These are phyloP conservation scores for Ramaria sp. DNA, from an alignment of 768 basidiomycete species.

Conservation along the genomic window DNA sequence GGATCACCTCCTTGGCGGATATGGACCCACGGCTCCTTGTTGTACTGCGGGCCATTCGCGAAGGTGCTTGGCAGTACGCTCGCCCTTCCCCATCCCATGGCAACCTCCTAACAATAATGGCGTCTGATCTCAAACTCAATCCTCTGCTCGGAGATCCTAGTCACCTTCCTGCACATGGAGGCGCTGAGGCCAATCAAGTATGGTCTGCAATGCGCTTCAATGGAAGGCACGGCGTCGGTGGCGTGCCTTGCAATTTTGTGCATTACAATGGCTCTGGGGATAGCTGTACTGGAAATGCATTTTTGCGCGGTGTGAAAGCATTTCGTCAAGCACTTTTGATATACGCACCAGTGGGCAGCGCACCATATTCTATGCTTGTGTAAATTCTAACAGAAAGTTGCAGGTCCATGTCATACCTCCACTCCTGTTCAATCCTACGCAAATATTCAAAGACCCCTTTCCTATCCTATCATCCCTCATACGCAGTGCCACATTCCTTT, in stretches of 20 bases:
- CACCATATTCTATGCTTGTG: neutral
- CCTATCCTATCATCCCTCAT: conserved; percentile 28
- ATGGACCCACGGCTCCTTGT: conserved; percentile 50
- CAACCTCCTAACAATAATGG: conserved; percentile 33
- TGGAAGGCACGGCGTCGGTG: conserved; percentile 47
- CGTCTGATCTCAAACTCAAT: conserved; percentile 48
- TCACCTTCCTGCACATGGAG: conserved; percentile 53
- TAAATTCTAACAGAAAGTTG: neutral
- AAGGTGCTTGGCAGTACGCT: conserved; percentile 51
- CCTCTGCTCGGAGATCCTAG: conserved; percentile 52
- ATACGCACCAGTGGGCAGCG: conserved; percentile 55
- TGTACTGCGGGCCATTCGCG: conserved; percentile 42
- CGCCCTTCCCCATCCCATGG: conserved; percentile 28
- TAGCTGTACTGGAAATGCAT: conserved; percentile 52
- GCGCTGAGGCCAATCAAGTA: conserved; percentile 32
- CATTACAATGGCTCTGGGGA: conserved; percentile 45
- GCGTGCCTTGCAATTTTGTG: conserved; percentile 67
- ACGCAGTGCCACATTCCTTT: conserved; percentile 63
- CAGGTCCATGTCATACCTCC: conserved; percentile 66
- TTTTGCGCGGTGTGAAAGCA: conserved; percentile 40
- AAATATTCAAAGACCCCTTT: neutral
- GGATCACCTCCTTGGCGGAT: conserved; percentile 61
- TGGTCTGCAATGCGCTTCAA: conserved; percentile 51
- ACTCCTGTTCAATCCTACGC: conserved; percentile 25
- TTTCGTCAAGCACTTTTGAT: conserved; percentile 55